Conservation (phyloP, 371 early-diverging fungal genomes). For the Umbelopsis sp. region DNA sequence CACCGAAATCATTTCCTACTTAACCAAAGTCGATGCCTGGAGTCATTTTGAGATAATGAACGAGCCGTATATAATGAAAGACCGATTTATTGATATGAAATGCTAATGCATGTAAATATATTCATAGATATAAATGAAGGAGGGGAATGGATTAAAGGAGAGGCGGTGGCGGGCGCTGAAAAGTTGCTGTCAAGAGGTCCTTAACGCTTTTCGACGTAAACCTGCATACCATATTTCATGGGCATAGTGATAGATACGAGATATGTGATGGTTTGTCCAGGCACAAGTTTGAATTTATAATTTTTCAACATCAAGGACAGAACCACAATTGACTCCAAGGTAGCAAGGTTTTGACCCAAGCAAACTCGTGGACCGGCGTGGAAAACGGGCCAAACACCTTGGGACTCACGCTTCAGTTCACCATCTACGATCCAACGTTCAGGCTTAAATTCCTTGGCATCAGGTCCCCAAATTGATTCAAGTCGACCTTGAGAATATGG, state of each 20-base stretch:
- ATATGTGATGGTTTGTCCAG: conserved; percentile 45
- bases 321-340: conserved; percentile 56
- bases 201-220: conserved; percentile 40
- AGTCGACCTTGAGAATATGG: conserved; percentile 57
- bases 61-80: too few relatives aligned
- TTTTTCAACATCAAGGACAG: conserved; percentile 48
- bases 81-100: too few relatives aligned
- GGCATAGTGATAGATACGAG: conserved; percentile 51
- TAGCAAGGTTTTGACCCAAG: conserved; percentile 59
- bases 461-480: conserved; percentile 61
- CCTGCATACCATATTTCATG: conserved; percentile 55
- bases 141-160: too few relatives aligned
- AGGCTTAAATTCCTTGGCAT: conserved; percentile 61
- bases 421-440: conserved; percentile 64
- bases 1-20: too few relatives aligned
- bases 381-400: conserved; percentile 58
- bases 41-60: too few relatives aligned
- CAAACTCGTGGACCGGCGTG: conserved; percentile 77
- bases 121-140: too few relatives aligned
- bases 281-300: conserved; percentile 49
- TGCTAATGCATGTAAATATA: too few relatives aligned
- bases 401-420: conserved; percentile 42
- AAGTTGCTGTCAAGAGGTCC: not conserved
- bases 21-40: too few relatives aligned
- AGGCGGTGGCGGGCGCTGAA: not conserved